These are phyloP conservation scores for Cutaneotrichosporon mucoides DNA, from an alignment of 1,284 basidiomycete species.

Conservation along the genomic window DNA sequence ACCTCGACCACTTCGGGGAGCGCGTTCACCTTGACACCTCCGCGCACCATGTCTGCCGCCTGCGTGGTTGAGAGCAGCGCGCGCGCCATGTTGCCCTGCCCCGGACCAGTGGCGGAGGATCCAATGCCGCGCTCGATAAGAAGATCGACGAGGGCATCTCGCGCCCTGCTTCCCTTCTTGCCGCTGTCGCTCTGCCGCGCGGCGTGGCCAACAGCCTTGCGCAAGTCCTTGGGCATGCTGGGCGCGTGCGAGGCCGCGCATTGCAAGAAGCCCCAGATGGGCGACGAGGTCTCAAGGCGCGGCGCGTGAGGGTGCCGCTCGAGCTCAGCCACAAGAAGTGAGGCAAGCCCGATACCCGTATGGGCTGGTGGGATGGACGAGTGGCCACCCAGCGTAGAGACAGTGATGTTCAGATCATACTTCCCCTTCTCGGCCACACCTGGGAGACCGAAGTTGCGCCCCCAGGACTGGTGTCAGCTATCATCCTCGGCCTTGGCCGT, in stretches of 20 bases:
- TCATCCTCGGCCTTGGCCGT: too few relatives aligned
- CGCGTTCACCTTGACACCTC: constrained; percentile 50
- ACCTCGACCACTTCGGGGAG: constrained; percentile 46
- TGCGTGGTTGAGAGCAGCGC: constrained; percentile 28
- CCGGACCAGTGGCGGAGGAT: neutral
- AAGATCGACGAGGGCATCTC: constrained; percentile 25
- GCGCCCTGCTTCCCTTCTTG: constrained; percentile 40
- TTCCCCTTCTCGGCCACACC: constrained; percentile 44
- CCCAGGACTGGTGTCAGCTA: constrained; percentile 37
- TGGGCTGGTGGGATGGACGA: constrained; percentile 51
- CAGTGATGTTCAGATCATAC: constrained; percentile 40
- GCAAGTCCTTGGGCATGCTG: constrained; percentile 37
- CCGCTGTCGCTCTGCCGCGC: neutral
- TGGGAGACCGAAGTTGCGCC: constrained; percentile 39
- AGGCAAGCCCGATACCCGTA: constrained; percentile 51
- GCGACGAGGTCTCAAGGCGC: constrained; percentile 26
- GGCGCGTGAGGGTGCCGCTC: constrained; percentile 47
- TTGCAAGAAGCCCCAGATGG: constrained; percentile 39
- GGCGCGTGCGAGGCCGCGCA: constrained; percentile 49
- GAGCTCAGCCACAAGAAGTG: constrained; percentile 44
- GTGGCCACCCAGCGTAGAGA: constrained; percentile 49
- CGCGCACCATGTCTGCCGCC: constrained; percentile 43
- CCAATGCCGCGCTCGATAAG: constrained; percentile 20
- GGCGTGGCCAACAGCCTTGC: constrained; percentile 27
- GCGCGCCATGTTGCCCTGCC: neutral